Base-by-base conservation (phyloP, 2,329 filamentous ascomycete species). In the Cadophora malorum region DNA sequence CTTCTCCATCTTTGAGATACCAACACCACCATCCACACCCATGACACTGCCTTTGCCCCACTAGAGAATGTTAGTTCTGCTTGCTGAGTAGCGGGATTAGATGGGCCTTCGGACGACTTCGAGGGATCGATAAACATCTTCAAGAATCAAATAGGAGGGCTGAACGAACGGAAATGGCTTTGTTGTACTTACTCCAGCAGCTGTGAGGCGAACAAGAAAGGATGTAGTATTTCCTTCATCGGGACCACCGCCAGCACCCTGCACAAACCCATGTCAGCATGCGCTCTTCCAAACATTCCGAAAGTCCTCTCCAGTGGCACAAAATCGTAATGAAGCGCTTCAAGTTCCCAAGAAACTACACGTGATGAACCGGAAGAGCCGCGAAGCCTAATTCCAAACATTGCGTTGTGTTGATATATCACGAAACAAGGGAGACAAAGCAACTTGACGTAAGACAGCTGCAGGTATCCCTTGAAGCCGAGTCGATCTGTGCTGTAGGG, bases 11-110 rank as follows among this genome's bases (percentile, higher is more conserved):
- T 93, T 89, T 33, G 92, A 89, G 50, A 99, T 86, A 78, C 97
- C 92, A 38, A 94, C 93, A 59, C 96, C 96, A 10, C 94, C 94
- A 82, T 99, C 96, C 63, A 99, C 91, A n/a, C 95, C 94, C 33
- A 98, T 83, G 50, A 97, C 80, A 0, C 94, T 97, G 55, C 91
- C 90, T 74, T 90, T 91, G 60, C 86, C 83, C 96, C 96, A 99
- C 55, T 58, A 16, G 33, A 25, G n/a, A 38, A 38, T 12, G 21
- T 58, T 35, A 58, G 31, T 16, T 56, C 28, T 35, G 31, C 8
- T 56, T 35, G 3, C 41, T 16, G 16, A 10, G 2, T 45, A 19
- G 16, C 16, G 16, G 41, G 16, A 45, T 16, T 45, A 6, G 16
- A 19, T 19, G 35, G 35, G 35, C 12, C 35, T 16, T 19, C 16